phyloP scores from a whole-genome alignment of 805 yeast species.

The Candida caryicola region DNA sequence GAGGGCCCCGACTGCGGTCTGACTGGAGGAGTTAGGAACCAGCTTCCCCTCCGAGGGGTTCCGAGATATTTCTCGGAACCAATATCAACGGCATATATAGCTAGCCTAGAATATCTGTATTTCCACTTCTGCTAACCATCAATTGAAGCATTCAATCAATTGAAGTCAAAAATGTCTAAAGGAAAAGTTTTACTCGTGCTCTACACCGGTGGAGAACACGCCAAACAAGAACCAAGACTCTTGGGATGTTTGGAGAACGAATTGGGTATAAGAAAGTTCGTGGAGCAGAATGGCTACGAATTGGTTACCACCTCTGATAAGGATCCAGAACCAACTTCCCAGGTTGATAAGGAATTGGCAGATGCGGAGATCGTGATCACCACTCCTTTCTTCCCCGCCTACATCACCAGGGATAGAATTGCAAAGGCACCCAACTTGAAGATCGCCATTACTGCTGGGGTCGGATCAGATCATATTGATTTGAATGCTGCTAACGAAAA shows the following conservation, averaged over 20 bases:
- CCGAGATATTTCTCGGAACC: too few species aligned
- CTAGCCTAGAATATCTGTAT: too few species aligned
- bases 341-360: slow-evolving; percentile 60
- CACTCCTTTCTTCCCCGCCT: slow-evolving; percentile 83
- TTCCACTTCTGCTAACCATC: too few species aligned
- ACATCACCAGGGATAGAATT: slow-evolving; percentile 64
- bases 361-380: slow-evolving; percentile 78
- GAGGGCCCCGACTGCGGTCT: too few species aligned
- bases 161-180: slow-evolving; percentile 10
- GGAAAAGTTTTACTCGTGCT: slow-evolving; percentile 52
- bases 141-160: too few species aligned
- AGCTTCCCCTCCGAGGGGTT: too few species aligned
- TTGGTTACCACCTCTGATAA: slow-evolving; percentile 65
- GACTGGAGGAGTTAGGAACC: too few species aligned
- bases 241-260: slow-evolving; percentile 75
- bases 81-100: too few species aligned
- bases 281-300: slow-evolving; percentile 65
- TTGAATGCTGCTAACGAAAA: slow-evolving; percentile 62
- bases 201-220: slow-evolving; percentile 58
- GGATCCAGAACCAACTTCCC: slow-evolving; percentile 56
- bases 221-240: slow-evolving; percentile 56
- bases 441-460: slow-evolving; percentile 75
- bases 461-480: slow-evolving; percentile 81
- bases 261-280: slow-evolving; percentile 63
- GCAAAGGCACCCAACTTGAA: slow-evolving; percentile 69